Percentiles rank a stretch among this genome's conserved stretches.
These are phyloP conservation scores for Solanum arcanum DNA, from an alignment of 257 asterid species.

Conservation along the genomic window DNA sequence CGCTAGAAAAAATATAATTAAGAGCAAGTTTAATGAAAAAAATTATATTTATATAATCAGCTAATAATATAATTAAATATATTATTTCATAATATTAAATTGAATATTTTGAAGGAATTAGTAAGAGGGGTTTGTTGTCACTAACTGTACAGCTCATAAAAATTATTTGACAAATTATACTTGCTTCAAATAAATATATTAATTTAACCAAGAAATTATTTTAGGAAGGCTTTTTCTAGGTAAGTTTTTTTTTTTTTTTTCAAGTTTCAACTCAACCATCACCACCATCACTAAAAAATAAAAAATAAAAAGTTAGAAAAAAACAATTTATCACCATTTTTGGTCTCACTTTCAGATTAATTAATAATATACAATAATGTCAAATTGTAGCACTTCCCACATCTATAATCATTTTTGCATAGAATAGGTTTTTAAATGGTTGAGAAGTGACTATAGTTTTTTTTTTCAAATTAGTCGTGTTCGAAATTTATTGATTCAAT, in stretches of 20 bases:
- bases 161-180: background rate
- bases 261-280: background rate
- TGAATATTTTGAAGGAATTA: background rate
- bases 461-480: background rate
- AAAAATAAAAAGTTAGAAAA: background rate
- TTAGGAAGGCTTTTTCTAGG: background rate
- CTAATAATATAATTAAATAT: background rate
- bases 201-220: background rate
- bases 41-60: background rate
- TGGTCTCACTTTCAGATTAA: background rate
- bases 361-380: background rate
- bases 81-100: background rate
- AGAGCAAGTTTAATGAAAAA: background rate
- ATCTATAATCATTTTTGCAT: background rate
- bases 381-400: background rate
- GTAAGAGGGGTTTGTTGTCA: background rate
- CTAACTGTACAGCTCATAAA: background rate
- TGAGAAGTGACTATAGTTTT: background rate
- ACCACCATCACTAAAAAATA: background rate
- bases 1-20: background rate
- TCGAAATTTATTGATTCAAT: background rate
- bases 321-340: background rate
- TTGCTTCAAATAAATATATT: background rate
- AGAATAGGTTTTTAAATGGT: background rate
- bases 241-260: background rate